Evolutionary conservation across 1,139 yeast genomes (phyloP).

Genomic region (Geotrichum aggregatum): DNA sequence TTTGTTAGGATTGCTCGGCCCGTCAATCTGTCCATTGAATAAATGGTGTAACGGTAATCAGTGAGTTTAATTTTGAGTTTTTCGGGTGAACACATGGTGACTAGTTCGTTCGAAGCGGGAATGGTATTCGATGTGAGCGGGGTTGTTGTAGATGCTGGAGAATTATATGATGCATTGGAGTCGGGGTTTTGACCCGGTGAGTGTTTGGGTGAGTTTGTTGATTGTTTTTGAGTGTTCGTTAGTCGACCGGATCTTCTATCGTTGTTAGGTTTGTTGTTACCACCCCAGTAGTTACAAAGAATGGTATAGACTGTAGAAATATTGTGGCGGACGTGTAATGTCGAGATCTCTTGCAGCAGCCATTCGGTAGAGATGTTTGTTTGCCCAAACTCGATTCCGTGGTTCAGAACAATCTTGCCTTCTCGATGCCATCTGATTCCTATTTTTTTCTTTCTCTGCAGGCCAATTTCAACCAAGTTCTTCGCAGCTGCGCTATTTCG

Average conservation of each 20-base stretch:
- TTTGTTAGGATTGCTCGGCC: conserved; percentile 36
- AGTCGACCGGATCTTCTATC: background rate
- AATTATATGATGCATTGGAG: conserved; percentile 3
- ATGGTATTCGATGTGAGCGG: background rate
- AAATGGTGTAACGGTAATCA: conserved; percentile 28
- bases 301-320: conserved; percentile 29
- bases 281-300: conserved; percentile 21
- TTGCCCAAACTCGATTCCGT: conserved; percentile 30
- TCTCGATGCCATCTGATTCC: conserved; percentile 64
- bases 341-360: conserved; percentile 31
- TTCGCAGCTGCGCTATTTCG: conserved; percentile 35
- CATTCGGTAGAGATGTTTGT: conserved; percentile 31
- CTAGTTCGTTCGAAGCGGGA: conserved; percentile 10
- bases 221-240: conserved; percentile 3
- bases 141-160: background rate
- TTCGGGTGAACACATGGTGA: conserved; percentile 22
- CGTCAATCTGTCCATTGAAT: conserved; percentile 35
- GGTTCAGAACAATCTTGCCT: conserved; percentile 41
- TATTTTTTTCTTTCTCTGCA: conserved; percentile 49
- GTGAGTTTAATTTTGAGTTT: conserved; percentile 31
- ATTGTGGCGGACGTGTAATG: conserved; percentile 32
- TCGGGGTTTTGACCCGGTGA: conserved; percentile 4
- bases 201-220: conserved; percentile 9
- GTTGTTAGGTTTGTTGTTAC: conserved; percentile 14
- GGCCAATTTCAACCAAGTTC: conserved; percentile 63